Percentiles rank a stretch among this genome's conserved stretches.
Conservation (phyloP, 441 rosid species). For the Sinapis alba region DNA sequence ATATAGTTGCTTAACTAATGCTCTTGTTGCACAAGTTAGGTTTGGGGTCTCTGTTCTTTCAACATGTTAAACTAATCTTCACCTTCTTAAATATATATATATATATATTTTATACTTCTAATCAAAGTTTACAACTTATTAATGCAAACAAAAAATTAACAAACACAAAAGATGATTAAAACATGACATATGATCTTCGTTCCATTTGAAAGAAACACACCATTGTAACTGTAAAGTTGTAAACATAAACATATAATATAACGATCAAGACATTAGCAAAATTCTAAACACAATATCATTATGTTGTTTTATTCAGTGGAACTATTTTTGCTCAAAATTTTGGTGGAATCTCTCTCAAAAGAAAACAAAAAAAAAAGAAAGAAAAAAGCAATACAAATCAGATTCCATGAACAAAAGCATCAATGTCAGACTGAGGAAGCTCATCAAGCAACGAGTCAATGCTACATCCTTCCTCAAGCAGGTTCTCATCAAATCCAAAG, state of each 20-base stretch:
- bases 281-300: neutral
- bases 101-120: neutral
- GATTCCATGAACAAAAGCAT: conserved; percentile 38
- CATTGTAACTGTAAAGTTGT: neutral
- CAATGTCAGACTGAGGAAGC: conserved; percentile 43
- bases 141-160: neutral
- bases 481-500: conserved; percentile 65
- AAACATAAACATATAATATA: neutral
- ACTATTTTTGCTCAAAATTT: neutral
- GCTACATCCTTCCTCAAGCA: conserved; percentile 65
- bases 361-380: neutral
- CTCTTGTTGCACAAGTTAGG: neutral
- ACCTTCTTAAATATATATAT: neutral
- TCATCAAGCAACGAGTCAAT: conserved; percentile 73
- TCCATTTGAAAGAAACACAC: neutral
- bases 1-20: neutral
- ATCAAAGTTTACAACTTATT: neutral
- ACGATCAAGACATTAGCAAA: neutral
- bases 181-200: neutral
- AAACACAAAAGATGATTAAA: neutral
- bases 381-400: conserved; percentile 12
- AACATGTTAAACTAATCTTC: neutral
- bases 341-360: conserved; percentile 16
- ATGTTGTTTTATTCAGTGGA: neutral
- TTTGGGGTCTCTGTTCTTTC: neutral